Base-by-base conservation (phyloP, 495 filamentous ascomycete species). In the Daldinia caldariorum region DNA sequence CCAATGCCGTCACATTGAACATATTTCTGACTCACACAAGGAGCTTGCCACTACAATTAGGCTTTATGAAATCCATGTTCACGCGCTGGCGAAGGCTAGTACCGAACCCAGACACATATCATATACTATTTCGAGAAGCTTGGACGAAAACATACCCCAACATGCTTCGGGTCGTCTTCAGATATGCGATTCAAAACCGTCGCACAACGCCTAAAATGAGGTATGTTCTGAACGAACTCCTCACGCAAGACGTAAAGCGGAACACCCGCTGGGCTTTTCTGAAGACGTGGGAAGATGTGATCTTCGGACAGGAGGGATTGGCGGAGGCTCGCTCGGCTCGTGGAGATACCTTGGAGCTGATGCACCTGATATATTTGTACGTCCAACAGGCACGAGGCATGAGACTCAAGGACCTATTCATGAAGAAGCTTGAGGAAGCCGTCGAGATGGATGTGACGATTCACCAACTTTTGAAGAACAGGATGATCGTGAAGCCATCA, bases 161-260 rank as follows among this genome's bases (percentile, higher is more conserved):
- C 47, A 63, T 79, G 58, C 47, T 80, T 41, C 70, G 76, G 57
- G 78, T 78, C 16, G 50, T 80, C 41, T 83, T 76, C 74, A 78
- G 80, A 54, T 82, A 80, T 66, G 75, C 76, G 4, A 69, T 60
- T 32, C 56, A 77, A 7, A 20, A 39, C 9, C 63, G 61, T 12
- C 6, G 39, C 18, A 67, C 75, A 0, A 73, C 3, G 29, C 38
- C 49, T 2, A 38, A 67, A 6, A 77, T 82, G 75, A 74, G 75
- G 14, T 32, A 55, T 20, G 58, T 1, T 5, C 39, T 77, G 32
- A 67, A 56, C 7, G 43, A 35, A 18, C 50, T 76, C 13, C 54
- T 77, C 49, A 32, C 18, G 1, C 37, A 51, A 9, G 22, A 47
- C 9, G 0, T 3, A 0, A 12, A 37, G 6, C 6, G 10, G 14